A percentile compares a stretch with the other conserved stretches of the same genome.
phyloP scores from a whole-genome alignment of 805 yeast genomes.

The Lipomyces starkeyi region DNA sequence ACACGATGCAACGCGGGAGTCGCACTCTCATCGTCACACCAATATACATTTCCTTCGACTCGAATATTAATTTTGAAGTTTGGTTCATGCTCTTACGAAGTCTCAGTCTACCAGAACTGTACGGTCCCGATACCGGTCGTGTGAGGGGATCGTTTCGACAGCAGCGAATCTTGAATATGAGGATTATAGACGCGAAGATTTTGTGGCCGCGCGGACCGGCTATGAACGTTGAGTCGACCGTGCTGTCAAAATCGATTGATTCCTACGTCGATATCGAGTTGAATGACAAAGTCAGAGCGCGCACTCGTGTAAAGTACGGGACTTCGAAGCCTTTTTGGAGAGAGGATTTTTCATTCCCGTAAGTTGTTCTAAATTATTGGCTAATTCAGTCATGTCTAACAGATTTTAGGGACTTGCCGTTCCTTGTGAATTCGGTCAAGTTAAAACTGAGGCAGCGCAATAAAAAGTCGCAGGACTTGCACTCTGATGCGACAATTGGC shows the following conservation, averaged over 20 bases:
- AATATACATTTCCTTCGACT: conserved; percentile 30
- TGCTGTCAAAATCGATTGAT: conserved; percentile 30
- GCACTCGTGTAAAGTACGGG: conserved; percentile 68
- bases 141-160: conserved; percentile 31
- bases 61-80: conserved; percentile 24
- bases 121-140: conserved; percentile 35
- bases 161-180: conserved; percentile 22
- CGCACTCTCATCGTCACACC: conserved; percentile 24
- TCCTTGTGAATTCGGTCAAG: conserved; percentile 37
- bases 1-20: neutral
- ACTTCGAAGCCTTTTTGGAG: conserved; percentile 78
- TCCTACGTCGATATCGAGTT: conserved; percentile 71
- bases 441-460: conserved; percentile 30
- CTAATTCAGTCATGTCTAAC: conserved; percentile 42
- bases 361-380: conserved; percentile 48
- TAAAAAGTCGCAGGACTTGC: conserved; percentile 20
- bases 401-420: conserved; percentile 58
- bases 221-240: conserved; percentile 18
- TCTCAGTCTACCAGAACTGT: conserved; percentile 32
- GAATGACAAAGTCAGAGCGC: conserved; percentile 78
- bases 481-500: conserved; percentile 29
- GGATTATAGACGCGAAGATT: conserved; percentile 32
- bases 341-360: conserved; percentile 67
- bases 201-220: conserved; percentile 29
- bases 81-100: conserved; percentile 34